Base-by-base conservation (phyloP, 2,329 filamentous ascomycete genomes). In the Tolypocladium ovalisporum region DNA sequence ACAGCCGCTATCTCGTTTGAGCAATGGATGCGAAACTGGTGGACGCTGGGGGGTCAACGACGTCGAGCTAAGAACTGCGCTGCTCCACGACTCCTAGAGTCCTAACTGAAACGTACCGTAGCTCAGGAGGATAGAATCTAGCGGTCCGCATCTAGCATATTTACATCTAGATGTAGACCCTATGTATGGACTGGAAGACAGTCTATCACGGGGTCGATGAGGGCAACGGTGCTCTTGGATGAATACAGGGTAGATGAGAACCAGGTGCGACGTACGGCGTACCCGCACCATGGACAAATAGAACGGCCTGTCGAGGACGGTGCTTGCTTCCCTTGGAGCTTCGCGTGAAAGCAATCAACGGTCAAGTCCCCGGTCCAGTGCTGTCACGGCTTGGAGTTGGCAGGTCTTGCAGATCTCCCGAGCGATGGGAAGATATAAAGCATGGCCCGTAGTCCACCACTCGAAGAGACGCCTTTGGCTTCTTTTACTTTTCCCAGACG, bases 321-420 rank as follows among this genome's bases (percentile, higher is more conserved):
- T 7, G n/a, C 37, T 8, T 40, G 37, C 37, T n/a, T 40, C 7
- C 7, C 22, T 17, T 32, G 9, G 19, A 51, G 29, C 29, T 34
- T 51, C 8, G 44, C 44, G 8, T 32, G 24, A 49, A 49, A 32
- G 32, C 15, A 32, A 44, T 9, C 37, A 10, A 40, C 19, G 6
- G 7, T 40, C 10, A 17, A 17, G 35, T 12, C 13, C 19, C 8
- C 37, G 3, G 19, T 24, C 12, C 40, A 47, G 8, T 22, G 10
- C 17, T 17, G 36, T 44, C 40, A 39, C 24, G 42, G 54, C 40
- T 52, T n/a, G 44, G 4, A 49, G 4, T 17, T 9, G 22, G 35
- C 27, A 54, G 51, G 54, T 54, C 51, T 37, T 47, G 49, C 37
- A 39, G 39, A 57, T 53, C 56, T 57, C 51, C 56, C 51, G 52